Evolutionary conservation across 257 asterid species (phyloP).

Genomic region (Schizonepeta tenuifolia): DNA sequence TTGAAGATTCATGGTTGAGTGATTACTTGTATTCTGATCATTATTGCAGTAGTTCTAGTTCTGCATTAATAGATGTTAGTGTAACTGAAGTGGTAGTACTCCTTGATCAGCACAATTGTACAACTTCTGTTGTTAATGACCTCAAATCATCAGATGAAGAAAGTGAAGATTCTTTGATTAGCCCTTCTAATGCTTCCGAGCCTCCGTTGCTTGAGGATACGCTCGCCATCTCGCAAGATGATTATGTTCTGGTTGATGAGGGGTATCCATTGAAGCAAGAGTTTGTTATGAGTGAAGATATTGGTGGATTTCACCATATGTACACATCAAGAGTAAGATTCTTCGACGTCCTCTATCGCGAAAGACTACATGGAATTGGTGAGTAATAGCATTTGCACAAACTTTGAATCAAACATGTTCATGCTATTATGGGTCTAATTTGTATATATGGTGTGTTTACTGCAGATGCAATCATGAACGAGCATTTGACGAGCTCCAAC

Average conservation of each 20-base stretch:
- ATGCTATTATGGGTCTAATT: background rate
- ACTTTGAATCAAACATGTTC: background rate
- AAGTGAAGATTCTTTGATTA: constrained; percentile 24
- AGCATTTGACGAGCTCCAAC: constrained; percentile 15
- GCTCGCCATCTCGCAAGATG: background rate
- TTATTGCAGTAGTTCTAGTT: background rate
- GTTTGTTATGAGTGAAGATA: too few species aligned
- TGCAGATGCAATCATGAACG: constrained; percentile 46
- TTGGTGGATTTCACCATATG: constrained; percentile 42
- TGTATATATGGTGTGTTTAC: background rate
- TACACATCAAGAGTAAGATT: constrained; percentile 59
- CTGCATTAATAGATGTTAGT: background rate
- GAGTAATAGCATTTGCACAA: background rate
- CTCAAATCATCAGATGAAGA: background rate
- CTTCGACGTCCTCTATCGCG: constrained; percentile 56
- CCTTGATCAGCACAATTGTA: background rate
- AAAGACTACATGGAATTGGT: constrained; percentile 58
- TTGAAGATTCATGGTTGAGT: constrained; percentile 40
- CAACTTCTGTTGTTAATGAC: background rate
- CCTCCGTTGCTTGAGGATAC: background rate
- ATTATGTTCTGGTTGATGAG: too few species aligned
- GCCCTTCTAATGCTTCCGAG: background rate
- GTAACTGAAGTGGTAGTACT: background rate
- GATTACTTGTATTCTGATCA: constrained; percentile 41
- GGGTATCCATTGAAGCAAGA: too few species aligned